A percentile compares a stretch with the other conserved stretches of the same genome.
These are phyloP conservation scores for Phytophthora boehmeriae DNA, from an alignment of 352 stramenopile genomes.

Conservation along the genomic window DNA sequence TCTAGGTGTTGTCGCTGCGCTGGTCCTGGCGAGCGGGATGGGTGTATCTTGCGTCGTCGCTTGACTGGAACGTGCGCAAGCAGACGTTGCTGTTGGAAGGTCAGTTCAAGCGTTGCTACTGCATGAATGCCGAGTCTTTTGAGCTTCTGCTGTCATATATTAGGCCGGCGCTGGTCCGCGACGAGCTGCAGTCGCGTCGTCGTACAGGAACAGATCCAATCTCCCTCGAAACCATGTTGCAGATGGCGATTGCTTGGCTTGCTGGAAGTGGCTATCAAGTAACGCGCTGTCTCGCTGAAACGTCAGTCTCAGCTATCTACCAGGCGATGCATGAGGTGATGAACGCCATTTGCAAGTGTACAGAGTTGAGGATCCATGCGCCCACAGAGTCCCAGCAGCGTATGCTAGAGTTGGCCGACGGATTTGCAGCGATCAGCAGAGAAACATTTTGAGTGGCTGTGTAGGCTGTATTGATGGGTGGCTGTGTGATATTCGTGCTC, in stretches of 20 bases:
- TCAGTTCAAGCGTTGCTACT: constrained; percentile 9
- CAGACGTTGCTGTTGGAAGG: no score
- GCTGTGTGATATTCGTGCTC: constrained; percentile 10
- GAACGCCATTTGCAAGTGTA: neutral
- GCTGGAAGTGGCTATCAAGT: constrained; percentile 12
- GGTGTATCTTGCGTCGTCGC: no score
- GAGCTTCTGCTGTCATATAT: neutral
- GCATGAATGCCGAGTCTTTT: constrained; percentile 5
- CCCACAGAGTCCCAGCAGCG: neutral
- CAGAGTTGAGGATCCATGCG: constrained; percentile 2
- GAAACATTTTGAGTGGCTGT: constrained; percentile 16
- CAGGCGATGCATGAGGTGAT: neutral
- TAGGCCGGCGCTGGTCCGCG: neutral
- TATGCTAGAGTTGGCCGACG: neutral
- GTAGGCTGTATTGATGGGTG: constrained; percentile 15
- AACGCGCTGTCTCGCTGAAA: constrained; percentile 1
- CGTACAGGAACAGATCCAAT: no score
- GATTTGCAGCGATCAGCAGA: constrained; percentile 2
- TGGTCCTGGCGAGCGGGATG: no score
- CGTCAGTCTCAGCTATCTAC: constrained; percentile 7
- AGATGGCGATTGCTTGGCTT: constrained; percentile 18
- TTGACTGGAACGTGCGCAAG: no score
- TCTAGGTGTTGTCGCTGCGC: no score
- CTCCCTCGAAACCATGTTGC: constrained; percentile 6
- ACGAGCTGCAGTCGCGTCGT: constrained; percentile 1